A percentile compares a stretch with the other conserved stretches of the same genome.
Evolutionary conservation across 176 grass and related monocot genomes (phyloP).

Genomic region (Triticum monococcum): DNA sequence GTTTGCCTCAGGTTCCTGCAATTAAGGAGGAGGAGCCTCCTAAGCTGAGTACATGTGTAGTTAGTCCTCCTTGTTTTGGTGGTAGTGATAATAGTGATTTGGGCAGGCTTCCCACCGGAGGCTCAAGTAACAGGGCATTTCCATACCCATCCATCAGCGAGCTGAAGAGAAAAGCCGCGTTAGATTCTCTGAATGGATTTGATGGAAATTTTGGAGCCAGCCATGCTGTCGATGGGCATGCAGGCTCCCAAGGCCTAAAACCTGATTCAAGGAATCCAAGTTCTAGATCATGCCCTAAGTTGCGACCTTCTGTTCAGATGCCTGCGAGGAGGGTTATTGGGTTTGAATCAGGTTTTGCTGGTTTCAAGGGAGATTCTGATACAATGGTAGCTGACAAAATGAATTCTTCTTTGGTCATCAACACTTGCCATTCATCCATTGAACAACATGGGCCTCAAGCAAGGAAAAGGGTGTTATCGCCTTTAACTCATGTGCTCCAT

Average conservation of each 20-base stretch:
- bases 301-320: conserved; percentile 32
- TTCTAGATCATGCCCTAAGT: conserved; percentile 41
- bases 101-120: conserved; percentile 26
- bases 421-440: conserved; percentile 26
- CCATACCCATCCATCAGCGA: conserved; percentile 32
- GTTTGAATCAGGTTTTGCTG: conserved; percentile 59
- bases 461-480: conserved; percentile 81
- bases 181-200: conserved; percentile 26
- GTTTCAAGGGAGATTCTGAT: conserved; percentile 25
- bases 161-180: conserved; percentile 46
- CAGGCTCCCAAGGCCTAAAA: conserved; percentile 44
- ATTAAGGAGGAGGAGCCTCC: conserved; percentile 46
- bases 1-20: conserved; percentile 64
- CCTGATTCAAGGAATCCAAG: conserved; percentile 41
- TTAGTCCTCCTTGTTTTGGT: conserved; percentile 34
- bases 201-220: conserved; percentile 36
- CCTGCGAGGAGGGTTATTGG: conserved; percentile 72
- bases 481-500: conserved; percentile 57
- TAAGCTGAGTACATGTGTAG: conserved; percentile 39
- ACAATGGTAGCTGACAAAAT: conserved; percentile 37
- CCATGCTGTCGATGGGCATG: conserved; percentile 20
- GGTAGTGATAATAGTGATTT: conserved; percentile 26
- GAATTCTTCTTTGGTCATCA: conserved; percentile 46
- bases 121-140: conserved; percentile 32
- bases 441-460: conserved; percentile 44